Conservation (phyloP, 306 rosid species). For the Lathyrus sativus region DNA sequence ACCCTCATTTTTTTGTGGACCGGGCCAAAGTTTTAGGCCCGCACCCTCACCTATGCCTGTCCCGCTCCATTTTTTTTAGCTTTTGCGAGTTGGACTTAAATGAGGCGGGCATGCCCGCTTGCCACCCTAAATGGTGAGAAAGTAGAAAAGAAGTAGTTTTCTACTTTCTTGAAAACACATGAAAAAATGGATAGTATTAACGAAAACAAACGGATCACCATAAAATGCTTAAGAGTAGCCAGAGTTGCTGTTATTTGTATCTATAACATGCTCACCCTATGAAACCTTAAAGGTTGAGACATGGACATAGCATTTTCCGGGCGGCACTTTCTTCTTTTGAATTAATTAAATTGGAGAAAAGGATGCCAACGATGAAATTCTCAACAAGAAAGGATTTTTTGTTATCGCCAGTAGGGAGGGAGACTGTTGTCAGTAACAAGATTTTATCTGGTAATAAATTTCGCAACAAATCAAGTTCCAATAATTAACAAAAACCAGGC, state of each 20-base stretch:
- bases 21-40: too few relatives aligned
- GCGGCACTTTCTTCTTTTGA: not conserved
- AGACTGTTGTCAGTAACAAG: not conserved
- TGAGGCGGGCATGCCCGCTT: too few relatives aligned
- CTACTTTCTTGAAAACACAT: not conserved
- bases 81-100: too few relatives aligned
- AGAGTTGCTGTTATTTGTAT: not conserved
- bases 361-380: not conserved
- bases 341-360: slow-evolving; percentile 18
- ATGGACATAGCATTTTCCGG: not conserved
- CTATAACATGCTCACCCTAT: not conserved
- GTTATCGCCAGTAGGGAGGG: not conserved
- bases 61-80: too few relatives aligned
- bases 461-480: slow-evolving; percentile 7
- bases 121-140: too few relatives aligned
- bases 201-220: not conserved
- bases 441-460: not conserved
- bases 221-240: slow-evolving; percentile 1
- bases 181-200: not conserved
- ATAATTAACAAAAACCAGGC: not conserved
- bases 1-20: too few relatives aligned
- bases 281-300: slow-evolving; percentile 12
- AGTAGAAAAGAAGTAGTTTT: too few relatives aligned
- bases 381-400: not conserved
- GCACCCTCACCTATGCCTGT: too few relatives aligned